These are phyloP conservation scores for Trichoderma hamatum DNA, from an alignment of 2,329 filamentous ascomycete genomes.

Conservation along the genomic window DNA sequence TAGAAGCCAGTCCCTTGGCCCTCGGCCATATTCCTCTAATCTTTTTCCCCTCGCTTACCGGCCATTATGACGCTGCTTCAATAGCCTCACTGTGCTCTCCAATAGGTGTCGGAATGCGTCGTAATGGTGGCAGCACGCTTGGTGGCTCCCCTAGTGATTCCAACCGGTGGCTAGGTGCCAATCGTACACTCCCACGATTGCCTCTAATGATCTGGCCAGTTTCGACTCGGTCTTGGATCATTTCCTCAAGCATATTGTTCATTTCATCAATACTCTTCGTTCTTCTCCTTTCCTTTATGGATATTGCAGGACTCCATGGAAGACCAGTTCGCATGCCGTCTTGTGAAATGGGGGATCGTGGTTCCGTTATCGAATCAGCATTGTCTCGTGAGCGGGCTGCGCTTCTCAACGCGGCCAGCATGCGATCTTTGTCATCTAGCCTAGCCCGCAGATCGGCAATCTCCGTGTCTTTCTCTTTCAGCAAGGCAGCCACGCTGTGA, in stretches of 20 bases:
- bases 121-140: conserved; percentile 45
- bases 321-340: conserved; percentile 25
- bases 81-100: conserved; percentile 15
- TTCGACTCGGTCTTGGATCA: conserved; percentile 89
- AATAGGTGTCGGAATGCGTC: conserved; percentile 42
- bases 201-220: conserved; percentile 71
- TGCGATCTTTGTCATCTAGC: conserved; percentile 92
- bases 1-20: not conserved
- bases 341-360: conserved; percentile 37
- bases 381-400: conserved; percentile 84
- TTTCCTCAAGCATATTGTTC: conserved; percentile 90
- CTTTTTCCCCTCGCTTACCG: not conserved
- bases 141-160: conserved; percentile 41
- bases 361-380: conserved; percentile 60
- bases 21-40: not conserved
- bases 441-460: conserved; percentile 88
- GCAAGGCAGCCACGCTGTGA: conserved; percentile 68
- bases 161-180: conserved; percentile 52
- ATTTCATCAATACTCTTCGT: conserved; percentile 83
- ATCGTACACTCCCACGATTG: conserved; percentile 66
- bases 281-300: conserved; percentile 49
- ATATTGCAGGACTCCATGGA: conserved; percentile 33
- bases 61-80: conserved; percentile 9
- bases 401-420: conserved; percentile 83
- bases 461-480: conserved; percentile 90